Conservation (phyloP, 2,329 filamentous ascomycete genomes). For the Penicillium sp. region DNA sequence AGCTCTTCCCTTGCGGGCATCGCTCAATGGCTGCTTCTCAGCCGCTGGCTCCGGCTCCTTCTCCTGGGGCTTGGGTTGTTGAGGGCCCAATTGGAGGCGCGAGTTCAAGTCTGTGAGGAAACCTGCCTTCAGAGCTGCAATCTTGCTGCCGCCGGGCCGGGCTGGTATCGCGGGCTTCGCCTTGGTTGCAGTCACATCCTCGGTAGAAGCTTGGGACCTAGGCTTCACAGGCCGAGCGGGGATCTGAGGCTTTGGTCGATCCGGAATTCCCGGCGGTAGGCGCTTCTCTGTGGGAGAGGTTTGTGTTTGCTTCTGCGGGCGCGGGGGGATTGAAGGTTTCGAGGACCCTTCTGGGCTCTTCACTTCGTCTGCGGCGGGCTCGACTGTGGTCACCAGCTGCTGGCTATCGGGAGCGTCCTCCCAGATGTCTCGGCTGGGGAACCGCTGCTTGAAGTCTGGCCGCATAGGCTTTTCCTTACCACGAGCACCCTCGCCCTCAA, state of each 20-base stretch:
- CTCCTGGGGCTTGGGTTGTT: slow-evolving; percentile 69
- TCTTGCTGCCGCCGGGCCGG: slow-evolving; percentile 74
- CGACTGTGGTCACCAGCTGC: slow-evolving; percentile 65
- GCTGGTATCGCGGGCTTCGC: slow-evolving; percentile 79
- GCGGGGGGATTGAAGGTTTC: slow-evolving; percentile 32
- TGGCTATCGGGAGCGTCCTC: slow-evolving; percentile 86
- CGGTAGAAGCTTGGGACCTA: slow-evolving; percentile 27
- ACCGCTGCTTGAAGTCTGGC: slow-evolving; percentile 60
- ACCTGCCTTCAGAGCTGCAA: slow-evolving; percentile 81
- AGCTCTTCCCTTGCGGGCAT: slow-evolving; percentile 86
- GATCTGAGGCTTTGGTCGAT: slow-evolving; percentile 60
- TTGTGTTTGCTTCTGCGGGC: slow-evolving; percentile 34
- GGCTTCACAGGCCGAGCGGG: slow-evolving; percentile 61
- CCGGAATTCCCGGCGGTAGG: slow-evolving; percentile 52
- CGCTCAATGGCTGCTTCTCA: slow-evolving; percentile 73
- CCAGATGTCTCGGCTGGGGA: slow-evolving; percentile 91
- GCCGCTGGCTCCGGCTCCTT: slow-evolving; percentile 55
- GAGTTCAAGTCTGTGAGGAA: slow-evolving; percentile 94
- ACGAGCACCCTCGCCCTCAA: slow-evolving; percentile 24
- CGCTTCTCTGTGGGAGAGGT: slow-evolving; percentile 48
- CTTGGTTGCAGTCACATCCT: slow-evolving; percentile 47
- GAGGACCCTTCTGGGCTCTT: slow-evolving; percentile 35
- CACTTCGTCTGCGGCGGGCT: slow-evolving; percentile 50
- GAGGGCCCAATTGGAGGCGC: slow-evolving; percentile 79
- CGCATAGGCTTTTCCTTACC: slow-evolving; percentile 36